Conservation (phyloP, 1,284 basidiomycete species). For the Apiotrichum gracile region DNA sequence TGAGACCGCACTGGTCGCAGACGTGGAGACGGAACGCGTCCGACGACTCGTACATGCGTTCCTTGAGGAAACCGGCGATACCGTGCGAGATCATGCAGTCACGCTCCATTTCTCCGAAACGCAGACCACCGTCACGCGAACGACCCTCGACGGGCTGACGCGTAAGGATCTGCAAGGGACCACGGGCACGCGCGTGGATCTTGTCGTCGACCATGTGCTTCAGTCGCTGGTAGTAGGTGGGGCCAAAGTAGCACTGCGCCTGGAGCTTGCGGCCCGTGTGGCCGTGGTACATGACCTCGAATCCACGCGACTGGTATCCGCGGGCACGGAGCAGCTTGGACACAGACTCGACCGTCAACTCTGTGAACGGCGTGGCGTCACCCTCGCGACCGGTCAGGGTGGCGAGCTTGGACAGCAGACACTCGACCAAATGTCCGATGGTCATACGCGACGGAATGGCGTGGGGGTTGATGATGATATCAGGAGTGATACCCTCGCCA, state of each 20-base stretch:
- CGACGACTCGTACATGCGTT: constrained; percentile 75
- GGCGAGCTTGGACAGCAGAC: constrained; percentile 91
- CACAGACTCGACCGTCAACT: constrained; percentile 93
- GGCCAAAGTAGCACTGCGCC: constrained; percentile 96
- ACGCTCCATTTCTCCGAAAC: constrained; percentile 98
- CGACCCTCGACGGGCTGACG: constrained; percentile 99
- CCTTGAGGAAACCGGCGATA: constrained; percentile 94
- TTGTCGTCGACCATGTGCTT: constrained; percentile 99
- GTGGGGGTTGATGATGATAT: constrained; percentile 98
- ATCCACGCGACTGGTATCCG: constrained; percentile 90
- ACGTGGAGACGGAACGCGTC: constrained; percentile 95
- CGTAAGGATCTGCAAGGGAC: constrained; percentile 95
- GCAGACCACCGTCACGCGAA: constrained; percentile 94
- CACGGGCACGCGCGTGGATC: constrained; percentile 95
- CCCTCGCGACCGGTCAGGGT: constrained; percentile 95
- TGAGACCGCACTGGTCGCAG: constrained; percentile 91
- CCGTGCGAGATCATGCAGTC: constrained; percentile 98
- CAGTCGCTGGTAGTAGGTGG: constrained; percentile 97
- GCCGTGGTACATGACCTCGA: constrained; percentile 98
- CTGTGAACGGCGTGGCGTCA: constrained; percentile 97
- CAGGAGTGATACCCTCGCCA: constrained; percentile 88
- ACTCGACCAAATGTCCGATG: constrained; percentile 98
- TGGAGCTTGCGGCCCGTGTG: constrained; percentile 96
- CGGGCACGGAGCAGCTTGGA: constrained; percentile 72
- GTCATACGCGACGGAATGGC: constrained; percentile 99